Percentiles rank a stretch among this genome's conserved stretches.
phyloP scores from a whole-genome alignment of 805 yeast species.

The Candida wancherniae region DNA sequence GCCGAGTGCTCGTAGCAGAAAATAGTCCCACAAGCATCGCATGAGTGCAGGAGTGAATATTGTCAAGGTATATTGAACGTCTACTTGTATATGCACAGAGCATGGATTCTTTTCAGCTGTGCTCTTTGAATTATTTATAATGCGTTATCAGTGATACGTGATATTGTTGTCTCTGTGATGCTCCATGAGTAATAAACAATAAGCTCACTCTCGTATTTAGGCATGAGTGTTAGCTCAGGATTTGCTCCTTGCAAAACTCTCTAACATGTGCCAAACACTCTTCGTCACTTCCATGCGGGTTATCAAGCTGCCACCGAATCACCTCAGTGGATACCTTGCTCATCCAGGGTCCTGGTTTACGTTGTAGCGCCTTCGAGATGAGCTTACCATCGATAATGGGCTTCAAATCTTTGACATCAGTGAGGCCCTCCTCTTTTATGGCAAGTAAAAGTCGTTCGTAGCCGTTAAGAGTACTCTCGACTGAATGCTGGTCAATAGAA shows the following conservation, averaged over 20 bases:
- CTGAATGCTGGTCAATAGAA: not conserved
- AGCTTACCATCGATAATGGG: constrained; percentile 77
- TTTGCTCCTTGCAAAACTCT: constrained; percentile 12
- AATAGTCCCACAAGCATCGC: too few species aligned
- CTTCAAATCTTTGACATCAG: constrained; percentile 45
- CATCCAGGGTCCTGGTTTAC: constrained; percentile 89
- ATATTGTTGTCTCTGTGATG: too few species aligned
- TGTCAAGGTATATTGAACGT: too few species aligned
- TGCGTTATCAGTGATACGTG: too few species aligned
- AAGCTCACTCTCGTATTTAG: too few species aligned
- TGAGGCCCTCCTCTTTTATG: constrained; percentile 33
- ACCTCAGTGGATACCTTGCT: constrained; percentile 49
- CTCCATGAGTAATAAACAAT: too few species aligned
- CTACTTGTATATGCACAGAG: too few species aligned
- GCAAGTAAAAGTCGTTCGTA: constrained; percentile 29
- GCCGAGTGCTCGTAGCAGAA: too few species aligned
- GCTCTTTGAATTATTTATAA: too few species aligned
- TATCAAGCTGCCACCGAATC: constrained; percentile 71
- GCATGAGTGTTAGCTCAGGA: too few species aligned
- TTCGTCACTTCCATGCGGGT: constrained; percentile 51
- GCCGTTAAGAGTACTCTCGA: constrained; percentile 18
- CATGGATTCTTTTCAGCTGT: too few species aligned
- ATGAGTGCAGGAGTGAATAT: too few species aligned
- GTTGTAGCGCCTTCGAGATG: constrained; percentile 44
- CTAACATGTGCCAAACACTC: constrained; percentile 50